Conservation (phyloP, 805 yeast species). For the Starmerella powellii region DNA sequence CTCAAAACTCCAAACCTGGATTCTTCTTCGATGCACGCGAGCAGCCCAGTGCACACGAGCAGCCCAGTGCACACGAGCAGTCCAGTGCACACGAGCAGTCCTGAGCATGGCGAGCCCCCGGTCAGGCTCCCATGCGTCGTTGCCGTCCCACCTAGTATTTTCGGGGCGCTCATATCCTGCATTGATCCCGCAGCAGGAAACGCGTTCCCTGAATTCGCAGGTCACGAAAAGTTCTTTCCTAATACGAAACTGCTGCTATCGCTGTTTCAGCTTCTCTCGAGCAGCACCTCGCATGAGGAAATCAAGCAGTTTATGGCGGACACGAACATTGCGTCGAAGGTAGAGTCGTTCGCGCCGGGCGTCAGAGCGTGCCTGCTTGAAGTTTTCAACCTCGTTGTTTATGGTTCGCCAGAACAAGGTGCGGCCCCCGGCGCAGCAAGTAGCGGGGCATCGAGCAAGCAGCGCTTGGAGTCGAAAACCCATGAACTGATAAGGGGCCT, state of each 20-base stretch:
- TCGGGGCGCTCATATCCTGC: neutral
- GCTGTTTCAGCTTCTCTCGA: neutral
- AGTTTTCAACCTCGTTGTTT: neutral
- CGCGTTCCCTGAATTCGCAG: neutral
- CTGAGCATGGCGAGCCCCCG: too few relatives aligned
- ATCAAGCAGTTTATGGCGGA: neutral
- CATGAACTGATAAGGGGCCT: slow-evolving; percentile 31
- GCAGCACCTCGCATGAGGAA: neutral
- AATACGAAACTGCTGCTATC: neutral
- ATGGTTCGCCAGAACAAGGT: too few relatives aligned
- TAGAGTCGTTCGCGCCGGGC: neutral
- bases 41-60: too few relatives aligned
- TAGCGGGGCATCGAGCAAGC: too few relatives aligned
- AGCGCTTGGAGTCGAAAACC: neutral
- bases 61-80: too few relatives aligned
- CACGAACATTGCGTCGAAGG: neutral
- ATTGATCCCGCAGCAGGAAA: neutral
- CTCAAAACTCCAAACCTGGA: too few relatives aligned
- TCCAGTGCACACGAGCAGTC: too few relatives aligned
- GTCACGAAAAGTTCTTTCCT: neutral
- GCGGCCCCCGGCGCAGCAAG: too few relatives aligned
- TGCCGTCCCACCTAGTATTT: neutral
- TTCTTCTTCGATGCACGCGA: too few relatives aligned
- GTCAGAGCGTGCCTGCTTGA: slow-evolving; percentile 1
- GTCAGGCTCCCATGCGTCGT: neutral